Percentiles rank a stretch among this genome's conserved stretches.
Conservation (phyloP, 2,329 filamentous ascomycete species). For the Apiospora sp. region DNA sequence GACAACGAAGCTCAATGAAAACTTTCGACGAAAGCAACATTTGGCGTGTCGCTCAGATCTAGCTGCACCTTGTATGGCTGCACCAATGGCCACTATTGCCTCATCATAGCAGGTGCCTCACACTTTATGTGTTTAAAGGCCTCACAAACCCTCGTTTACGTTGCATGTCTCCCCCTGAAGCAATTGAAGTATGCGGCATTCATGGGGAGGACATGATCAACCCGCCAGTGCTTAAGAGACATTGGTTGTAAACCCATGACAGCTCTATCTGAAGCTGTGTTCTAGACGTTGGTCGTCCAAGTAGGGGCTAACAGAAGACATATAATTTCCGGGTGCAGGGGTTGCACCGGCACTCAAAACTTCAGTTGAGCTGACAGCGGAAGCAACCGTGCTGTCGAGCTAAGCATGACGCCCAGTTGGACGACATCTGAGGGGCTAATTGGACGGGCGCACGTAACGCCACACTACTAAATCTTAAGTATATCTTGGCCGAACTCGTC, state of each 20-base stretch:
- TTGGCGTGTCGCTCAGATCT: background rate
- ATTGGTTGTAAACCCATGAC: background rate
- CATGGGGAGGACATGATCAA: background rate
- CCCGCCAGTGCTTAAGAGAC: background rate
- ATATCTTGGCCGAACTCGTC: background rate
- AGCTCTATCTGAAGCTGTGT: background rate
- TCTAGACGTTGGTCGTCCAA: constrained; percentile 8
- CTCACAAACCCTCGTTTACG: background rate
- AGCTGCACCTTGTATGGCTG: background rate
- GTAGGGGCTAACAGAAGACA: constrained; percentile 6
- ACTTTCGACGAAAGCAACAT: background rate
- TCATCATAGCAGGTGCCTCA: background rate
- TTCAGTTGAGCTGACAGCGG: background rate
- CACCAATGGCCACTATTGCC: background rate
- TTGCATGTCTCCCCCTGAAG: background rate
- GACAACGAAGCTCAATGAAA: background rate
- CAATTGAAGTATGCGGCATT: background rate
- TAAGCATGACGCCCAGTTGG: background rate
- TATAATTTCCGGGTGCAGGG: background rate
- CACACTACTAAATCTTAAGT: background rate
- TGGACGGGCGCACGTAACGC: background rate
- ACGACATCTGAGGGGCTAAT: background rate
- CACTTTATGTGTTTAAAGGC: background rate
- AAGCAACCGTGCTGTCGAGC: background rate
- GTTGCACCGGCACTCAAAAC: background rate